These are phyloP conservation scores for Priceomyces fermenticarens DNA, from an alignment of 805 yeast species.

Conservation along the genomic window DNA sequence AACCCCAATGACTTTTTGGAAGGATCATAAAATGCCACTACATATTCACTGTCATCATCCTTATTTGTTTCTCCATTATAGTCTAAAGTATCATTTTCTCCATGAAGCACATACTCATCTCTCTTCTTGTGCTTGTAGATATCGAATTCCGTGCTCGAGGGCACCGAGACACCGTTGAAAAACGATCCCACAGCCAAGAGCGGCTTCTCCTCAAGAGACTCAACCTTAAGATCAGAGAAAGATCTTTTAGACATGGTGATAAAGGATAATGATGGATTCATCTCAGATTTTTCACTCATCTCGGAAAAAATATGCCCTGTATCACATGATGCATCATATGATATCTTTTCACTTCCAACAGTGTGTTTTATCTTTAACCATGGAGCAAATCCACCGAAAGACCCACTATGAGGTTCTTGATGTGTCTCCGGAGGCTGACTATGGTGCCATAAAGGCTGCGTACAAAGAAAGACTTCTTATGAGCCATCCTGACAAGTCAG, in stretches of 20 bases:
- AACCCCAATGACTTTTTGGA: conserved; percentile 61
- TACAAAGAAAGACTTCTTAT: conserved; percentile 58
- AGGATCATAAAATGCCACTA: conserved; percentile 77
- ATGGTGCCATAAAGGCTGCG: conserved; percentile 52
- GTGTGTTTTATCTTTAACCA: too few relatives aligned
- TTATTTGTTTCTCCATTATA: conserved; percentile 57
- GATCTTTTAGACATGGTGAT: conserved; percentile 15
- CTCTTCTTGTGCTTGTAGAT: conserved; percentile 51
- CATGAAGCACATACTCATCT: conserved; percentile 57
- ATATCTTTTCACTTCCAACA: too few relatives aligned
- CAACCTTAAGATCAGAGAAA: conserved; percentile 40
- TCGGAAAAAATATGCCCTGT: too few relatives aligned
- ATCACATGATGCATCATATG: too few relatives aligned
- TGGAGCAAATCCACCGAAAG: neutral
- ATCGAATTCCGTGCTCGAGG: conserved; percentile 58
- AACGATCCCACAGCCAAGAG: conserved; percentile 63
- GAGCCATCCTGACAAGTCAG: conserved; percentile 76
- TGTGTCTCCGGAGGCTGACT: conserved; percentile 35
- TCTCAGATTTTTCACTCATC: too few relatives aligned
- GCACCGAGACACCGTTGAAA: conserved; percentile 71
- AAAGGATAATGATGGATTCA: too few relatives aligned
- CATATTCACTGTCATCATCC: conserved; percentile 46
- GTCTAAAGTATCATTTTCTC: conserved; percentile 70
- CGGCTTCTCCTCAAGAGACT: conserved; percentile 40
- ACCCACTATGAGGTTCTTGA: conserved; percentile 59